Conservation (phyloP, 805 yeast species). For the Wickerhamomyces subpelliculosus region DNA sequence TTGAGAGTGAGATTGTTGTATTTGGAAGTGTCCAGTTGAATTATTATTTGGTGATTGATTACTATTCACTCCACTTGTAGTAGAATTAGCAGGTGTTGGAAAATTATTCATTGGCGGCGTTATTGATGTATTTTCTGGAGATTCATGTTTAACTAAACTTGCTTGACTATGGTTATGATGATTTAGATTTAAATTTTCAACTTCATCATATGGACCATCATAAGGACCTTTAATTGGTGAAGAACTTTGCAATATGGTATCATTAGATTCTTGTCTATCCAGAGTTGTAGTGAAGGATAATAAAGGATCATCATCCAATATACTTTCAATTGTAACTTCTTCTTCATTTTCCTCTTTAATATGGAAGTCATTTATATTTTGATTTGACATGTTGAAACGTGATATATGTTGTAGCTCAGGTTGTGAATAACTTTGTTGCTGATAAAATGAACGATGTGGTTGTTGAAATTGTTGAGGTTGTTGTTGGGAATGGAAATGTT, state of each 20-base stretch:
- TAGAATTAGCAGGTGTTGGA: slow-evolving; percentile 12
- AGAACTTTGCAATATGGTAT: slow-evolving; percentile 19
- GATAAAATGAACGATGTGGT: neutral
- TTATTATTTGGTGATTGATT: neutral
- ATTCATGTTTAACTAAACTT: neutral
- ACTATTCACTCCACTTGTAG: neutral
- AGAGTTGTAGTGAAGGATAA: slow-evolving; percentile 18
- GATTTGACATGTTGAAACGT: neutral
- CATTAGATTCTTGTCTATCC: slow-evolving; percentile 22
- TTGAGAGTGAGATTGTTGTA: too few relatives aligned
- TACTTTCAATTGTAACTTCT: slow-evolving; percentile 17
- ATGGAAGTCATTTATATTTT: slow-evolving; percentile 3
- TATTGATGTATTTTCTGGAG: too few relatives aligned
- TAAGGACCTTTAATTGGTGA: slow-evolving; percentile 9
- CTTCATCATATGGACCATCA: slow-evolving; percentile 13
- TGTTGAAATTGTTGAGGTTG: neutral
- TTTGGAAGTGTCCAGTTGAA: too few relatives aligned
- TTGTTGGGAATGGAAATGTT: neutral
- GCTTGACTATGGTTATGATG: slow-evolving; percentile 2
- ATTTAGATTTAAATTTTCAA: slow-evolving; percentile 7
- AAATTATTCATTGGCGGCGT: slow-evolving; percentile 1
- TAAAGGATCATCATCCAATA: slow-evolving; percentile 22
- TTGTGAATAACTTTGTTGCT: neutral
- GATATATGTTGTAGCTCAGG: neutral
- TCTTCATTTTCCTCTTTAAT: slow-evolving; percentile 5